A percentile compares a stretch with the other conserved stretches of the same genome.
phyloP scores from a whole-genome alignment of 352 stramenopile genomes.

The Globisporangium apiculatum region DNA sequence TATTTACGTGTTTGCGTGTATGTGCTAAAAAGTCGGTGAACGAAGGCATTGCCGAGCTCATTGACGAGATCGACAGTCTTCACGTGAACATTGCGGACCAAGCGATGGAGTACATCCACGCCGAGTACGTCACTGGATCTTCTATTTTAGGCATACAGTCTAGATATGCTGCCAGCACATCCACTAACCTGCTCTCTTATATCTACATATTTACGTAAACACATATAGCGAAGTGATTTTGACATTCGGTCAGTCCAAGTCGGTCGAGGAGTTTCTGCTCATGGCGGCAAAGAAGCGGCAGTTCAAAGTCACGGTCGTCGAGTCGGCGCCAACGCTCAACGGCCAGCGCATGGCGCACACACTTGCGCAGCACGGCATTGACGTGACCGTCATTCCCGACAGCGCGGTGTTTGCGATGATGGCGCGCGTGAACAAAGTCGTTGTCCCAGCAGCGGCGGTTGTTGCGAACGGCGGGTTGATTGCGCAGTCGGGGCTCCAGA shows the following conservation, averaged over 20 bases:
- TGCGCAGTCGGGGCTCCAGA: conserved; percentile 91
- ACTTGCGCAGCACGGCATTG: conserved; percentile 87
- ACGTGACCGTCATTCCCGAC: conserved; percentile 96
- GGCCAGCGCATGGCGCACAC: conserved; percentile 87
- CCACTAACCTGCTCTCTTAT: not conserved
- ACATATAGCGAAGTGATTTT: conserved; percentile 89
- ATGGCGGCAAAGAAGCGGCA: conserved; percentile 88
- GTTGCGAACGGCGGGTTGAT: conserved; percentile 97
- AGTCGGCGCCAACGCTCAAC: conserved; percentile 90
- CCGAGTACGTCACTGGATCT: conserved; percentile 57
- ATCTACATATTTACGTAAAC: not conserved
- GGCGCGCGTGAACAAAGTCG: conserved; percentile 97
- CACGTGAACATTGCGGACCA: conserved; percentile 96
- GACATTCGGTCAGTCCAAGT: conserved; percentile 91
- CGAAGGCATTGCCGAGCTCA: conserved; percentile 93
- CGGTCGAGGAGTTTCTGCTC: conserved; percentile 89
- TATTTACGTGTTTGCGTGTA: not conserved
- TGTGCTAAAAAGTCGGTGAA: conserved; percentile 73
- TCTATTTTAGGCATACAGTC: not conserved
- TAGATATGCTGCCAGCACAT: not conserved
- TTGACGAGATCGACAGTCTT: conserved; percentile 93
- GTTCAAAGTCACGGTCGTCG: conserved; percentile 94
- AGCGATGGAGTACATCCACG: conserved; percentile 95
- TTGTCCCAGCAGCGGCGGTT: conserved; percentile 93
- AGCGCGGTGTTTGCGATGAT: conserved; percentile 97